phyloP scores from a whole-genome alignment of 176 grass and related monocot genomes.

The Zoysia pacifica region DNA sequence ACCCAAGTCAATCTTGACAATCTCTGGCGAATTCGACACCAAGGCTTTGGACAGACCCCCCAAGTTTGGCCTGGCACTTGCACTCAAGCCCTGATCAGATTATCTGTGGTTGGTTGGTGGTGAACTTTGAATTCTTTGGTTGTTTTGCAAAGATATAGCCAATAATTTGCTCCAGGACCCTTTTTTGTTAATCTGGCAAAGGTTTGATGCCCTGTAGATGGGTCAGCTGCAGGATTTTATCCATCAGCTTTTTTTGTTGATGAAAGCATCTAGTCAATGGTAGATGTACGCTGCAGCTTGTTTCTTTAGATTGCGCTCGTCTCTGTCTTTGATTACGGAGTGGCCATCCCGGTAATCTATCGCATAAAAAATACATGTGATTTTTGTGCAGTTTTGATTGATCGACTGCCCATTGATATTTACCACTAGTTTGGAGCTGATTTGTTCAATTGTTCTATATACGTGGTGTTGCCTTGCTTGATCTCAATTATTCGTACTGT shows the following conservation, averaged over 20 bases:
- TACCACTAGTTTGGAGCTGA: not conserved
- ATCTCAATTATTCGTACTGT: not conserved
- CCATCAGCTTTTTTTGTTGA: constrained; percentile 33
- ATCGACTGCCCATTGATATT: constrained; percentile 12
- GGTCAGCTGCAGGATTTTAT: constrained; percentile 38
- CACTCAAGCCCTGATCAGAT: constrained; percentile 73
- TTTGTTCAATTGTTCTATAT: not conserved
- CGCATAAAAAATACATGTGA: constrained; percentile 29
- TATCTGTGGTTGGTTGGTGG: constrained; percentile 14
- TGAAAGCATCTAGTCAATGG: constrained; percentile 30
- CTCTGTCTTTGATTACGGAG: not conserved
- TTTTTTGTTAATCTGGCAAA: constrained; percentile 36
- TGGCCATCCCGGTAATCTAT: not conserved
- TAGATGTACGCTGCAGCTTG: constrained; percentile 36
- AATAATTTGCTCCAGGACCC: constrained; percentile 55
- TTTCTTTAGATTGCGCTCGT: constrained; percentile 10
- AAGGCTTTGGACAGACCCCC: constrained; percentile 87
- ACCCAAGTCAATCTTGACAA: constrained; percentile 80
- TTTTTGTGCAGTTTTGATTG: constrained; percentile 41
- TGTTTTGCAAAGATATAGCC: constrained; percentile 42
- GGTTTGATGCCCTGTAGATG: constrained; percentile 47
- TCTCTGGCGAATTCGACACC: constrained; percentile 92
- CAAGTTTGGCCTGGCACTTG: constrained; percentile 75
- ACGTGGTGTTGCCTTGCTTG: not conserved
- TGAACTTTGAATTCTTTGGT: constrained; percentile 47